Percentiles rank a stretch among this genome's conserved stretches.
Evolutionary conservation across 106 monocot genomes (phyloP).

Genomic region (Vanilla planifolia): DNA sequence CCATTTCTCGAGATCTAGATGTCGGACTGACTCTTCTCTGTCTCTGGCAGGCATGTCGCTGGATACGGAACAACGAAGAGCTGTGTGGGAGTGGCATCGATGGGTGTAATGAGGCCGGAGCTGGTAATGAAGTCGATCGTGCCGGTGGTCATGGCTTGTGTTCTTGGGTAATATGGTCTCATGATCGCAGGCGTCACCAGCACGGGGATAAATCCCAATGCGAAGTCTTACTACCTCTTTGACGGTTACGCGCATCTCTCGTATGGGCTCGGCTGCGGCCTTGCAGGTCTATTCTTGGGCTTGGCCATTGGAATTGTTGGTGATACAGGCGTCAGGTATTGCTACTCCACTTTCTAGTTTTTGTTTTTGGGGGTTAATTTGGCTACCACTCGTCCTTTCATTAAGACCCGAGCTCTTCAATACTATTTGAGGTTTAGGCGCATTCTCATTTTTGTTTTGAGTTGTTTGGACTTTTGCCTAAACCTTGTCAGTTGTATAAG

Average conservation of each 20-base stretch:
- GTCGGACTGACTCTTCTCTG: not conserved
- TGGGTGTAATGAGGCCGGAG: conserved; percentile 32
- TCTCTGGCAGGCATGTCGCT: conserved; percentile 17
- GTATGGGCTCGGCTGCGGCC: conserved; percentile 25
- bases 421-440: no score
- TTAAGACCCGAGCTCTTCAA: no score
- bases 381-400: no score
- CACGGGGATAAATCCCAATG: conserved; percentile 55
- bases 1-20: not conserved
- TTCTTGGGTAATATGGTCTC: conserved; percentile 25
- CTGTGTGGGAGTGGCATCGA: conserved; percentile 34
- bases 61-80: conserved; percentile 32
- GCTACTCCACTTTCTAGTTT: not conserved
- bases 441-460: no score
- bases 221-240: conserved; percentile 26
- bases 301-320: conserved; percentile 37
- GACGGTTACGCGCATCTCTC: conserved; percentile 36
- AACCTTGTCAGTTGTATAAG: no score
- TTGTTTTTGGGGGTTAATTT: not conserved
- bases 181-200: conserved; percentile 43
- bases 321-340: conserved; percentile 31
- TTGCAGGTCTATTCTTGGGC: conserved; percentile 25
- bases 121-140: conserved; percentile 42
- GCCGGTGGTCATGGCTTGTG: conserved; percentile 36
- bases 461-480: no score